phyloP scores from a whole-genome alignment of 495 filamentous ascomycete genomes.

The Friedmanniomyces simplex region DNA sequence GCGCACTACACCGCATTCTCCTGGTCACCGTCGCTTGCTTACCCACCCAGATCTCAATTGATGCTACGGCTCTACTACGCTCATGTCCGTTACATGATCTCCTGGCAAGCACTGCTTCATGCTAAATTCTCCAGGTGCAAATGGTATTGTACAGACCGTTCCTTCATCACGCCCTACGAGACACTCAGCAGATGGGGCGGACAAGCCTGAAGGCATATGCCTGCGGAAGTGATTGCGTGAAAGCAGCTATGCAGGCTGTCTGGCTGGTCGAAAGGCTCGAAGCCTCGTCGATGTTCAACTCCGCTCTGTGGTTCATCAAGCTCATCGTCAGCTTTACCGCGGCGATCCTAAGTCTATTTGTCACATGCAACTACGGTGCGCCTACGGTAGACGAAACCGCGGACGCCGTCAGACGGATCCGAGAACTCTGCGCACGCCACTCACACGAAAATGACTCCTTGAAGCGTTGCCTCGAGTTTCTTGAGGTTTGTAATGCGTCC shows the following conservation, averaged over 20 bases:
- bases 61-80: slow-evolving; percentile 11
- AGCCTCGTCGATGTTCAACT: slow-evolving; percentile 11
- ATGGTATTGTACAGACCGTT: slow-evolving; percentile 17
- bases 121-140: slow-evolving; percentile 4
- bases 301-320: slow-evolving; percentile 11
- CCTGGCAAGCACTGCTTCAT: background rate
- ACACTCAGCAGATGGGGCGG: background rate
- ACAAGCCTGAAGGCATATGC: slow-evolving; percentile 16
- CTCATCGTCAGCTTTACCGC: slow-evolving; percentile 11
- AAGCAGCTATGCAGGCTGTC: slow-evolving; percentile 18
- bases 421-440: slow-evolving; percentile 7
- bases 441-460: slow-evolving; percentile 6
- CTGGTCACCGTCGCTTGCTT: background rate
- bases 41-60: slow-evolving; percentile 8
- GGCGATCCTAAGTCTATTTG: slow-evolving; percentile 10
- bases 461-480: slow-evolving; percentile 5
- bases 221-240: slow-evolving; percentile 15
- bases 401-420: slow-evolving; percentile 9
- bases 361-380: slow-evolving; percentile 10
- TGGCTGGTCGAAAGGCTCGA: slow-evolving; percentile 14
- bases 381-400: slow-evolving; percentile 13
- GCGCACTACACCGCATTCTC: background rate
- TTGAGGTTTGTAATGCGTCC: background rate
- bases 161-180: slow-evolving; percentile 14
- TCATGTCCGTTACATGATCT: background rate